A percentile compares a stretch with the other conserved stretches of the same genome.
These are phyloP conservation scores for Lasiosphaeria hispida DNA, from an alignment of 495 filamentous ascomycete genomes.

Conservation along the genomic window DNA sequence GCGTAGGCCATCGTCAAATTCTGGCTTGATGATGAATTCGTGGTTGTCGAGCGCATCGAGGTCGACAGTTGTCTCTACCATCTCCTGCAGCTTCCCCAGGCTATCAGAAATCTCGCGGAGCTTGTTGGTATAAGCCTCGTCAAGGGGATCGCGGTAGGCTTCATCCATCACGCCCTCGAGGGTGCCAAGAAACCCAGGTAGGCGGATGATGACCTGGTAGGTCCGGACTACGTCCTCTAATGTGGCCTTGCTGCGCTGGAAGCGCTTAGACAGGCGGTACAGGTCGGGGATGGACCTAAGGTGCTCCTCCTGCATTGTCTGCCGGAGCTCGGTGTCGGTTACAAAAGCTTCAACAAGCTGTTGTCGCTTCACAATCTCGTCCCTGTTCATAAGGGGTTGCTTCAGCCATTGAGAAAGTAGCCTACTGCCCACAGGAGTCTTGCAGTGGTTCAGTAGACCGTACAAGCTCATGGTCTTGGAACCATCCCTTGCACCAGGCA, in stretches of 20 bases:
- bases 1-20: constrained; percentile 88
- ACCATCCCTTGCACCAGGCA: constrained; percentile 93
- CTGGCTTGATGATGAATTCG: constrained; percentile 98
- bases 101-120: constrained; percentile 71
- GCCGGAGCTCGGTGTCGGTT: constrained; percentile 86
- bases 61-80: constrained; percentile 98
- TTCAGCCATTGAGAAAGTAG: constrained; percentile 96
- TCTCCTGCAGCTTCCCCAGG: constrained; percentile 84
- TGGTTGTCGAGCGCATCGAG: constrained; percentile 94
- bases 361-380: constrained; percentile 87
- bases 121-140: constrained; percentile 84
- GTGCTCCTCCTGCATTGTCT: constrained; percentile 98
- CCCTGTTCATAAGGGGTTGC: constrained; percentile 90
- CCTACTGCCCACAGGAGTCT: constrained; percentile 88
- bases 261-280: constrained; percentile 89
- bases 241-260: constrained; percentile 85
- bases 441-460: constrained; percentile 95
- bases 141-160: constrained; percentile 80
- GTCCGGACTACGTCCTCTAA: constrained; percentile 93
- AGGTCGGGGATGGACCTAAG: constrained; percentile 91
- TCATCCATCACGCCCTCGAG: constrained; percentile 96
- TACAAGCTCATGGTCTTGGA: constrained; percentile 97
- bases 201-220: constrained; percentile 88
- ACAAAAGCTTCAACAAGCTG: constrained; percentile 95
- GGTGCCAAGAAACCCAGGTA: constrained; percentile 86